Conservation (phyloP, 2,329 filamentous ascomycete species). For the Fusarium protoensiforme region DNA sequence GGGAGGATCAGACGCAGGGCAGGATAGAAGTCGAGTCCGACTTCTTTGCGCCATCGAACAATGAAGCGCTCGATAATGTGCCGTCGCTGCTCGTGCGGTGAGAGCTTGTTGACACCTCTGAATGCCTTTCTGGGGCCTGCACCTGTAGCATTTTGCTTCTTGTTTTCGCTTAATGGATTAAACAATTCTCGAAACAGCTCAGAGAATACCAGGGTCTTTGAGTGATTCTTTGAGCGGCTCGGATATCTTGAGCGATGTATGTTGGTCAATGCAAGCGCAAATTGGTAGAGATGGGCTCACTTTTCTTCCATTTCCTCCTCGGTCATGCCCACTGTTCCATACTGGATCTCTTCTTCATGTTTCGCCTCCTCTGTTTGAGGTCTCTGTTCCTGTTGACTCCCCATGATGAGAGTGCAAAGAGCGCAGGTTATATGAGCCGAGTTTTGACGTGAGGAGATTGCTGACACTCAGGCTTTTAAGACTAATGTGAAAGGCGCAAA, state of each 20-base stretch:
- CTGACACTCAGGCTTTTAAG: neutral
- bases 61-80: constrained; percentile 90
- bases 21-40: constrained; percentile 93
- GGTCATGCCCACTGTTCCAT: constrained; percentile 52
- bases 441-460: neutral
- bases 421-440: neutral
- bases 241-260: constrained; percentile 73
- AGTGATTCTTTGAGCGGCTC: constrained; percentile 83
- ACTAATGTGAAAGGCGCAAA: neutral
- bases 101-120: constrained; percentile 67
- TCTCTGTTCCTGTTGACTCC: constrained; percentile 7
- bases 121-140: constrained; percentile 68
- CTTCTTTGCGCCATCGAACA: constrained; percentile 84
- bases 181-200: constrained; percentile 83
- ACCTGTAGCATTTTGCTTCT: constrained; percentile 75
- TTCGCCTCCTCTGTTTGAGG: constrained; percentile 50
- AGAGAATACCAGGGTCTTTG: constrained; percentile 83
- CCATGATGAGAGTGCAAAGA: constrained; percentile 6
- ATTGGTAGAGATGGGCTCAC: constrained; percentile 38
- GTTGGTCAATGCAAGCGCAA: constrained; percentile 28
- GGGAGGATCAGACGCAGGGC: constrained; percentile 91
- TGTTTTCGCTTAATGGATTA: constrained; percentile 81
- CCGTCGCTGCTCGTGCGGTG: constrained; percentile 81
- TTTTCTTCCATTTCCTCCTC: constrained; percentile 58
- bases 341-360: constrained; percentile 65